Evolutionary conservation across 257 asterid species (phyloP).

Genomic region (Solanum ahanhuiri): DNA sequence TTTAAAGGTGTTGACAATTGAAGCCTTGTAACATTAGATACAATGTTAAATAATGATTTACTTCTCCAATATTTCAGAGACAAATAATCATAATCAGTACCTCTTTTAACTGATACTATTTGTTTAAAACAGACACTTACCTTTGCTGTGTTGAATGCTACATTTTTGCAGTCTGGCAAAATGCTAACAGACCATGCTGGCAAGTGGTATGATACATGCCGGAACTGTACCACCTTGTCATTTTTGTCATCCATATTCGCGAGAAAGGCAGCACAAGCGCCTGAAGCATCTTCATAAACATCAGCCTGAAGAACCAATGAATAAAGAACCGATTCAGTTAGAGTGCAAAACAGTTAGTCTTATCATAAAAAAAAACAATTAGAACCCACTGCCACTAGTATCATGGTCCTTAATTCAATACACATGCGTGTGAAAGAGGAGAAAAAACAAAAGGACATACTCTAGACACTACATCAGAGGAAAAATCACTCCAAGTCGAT

Average conservation of each 20-base stretch:
- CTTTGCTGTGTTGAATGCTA: constrained; percentile 85
- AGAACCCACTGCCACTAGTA: background rate
- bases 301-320: constrained; percentile 46
- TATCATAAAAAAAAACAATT: background rate
- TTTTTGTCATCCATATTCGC: constrained; percentile 69
- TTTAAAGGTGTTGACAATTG: background rate
- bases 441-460: background rate
- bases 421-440: background rate
- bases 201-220: constrained; percentile 47
- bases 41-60: background rate
- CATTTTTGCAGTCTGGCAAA: constrained; percentile 77
- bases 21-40: background rate
- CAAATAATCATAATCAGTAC: background rate
- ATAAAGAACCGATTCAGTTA: constrained; percentile 2
- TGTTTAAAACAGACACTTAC: constrained; percentile 22
- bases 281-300: constrained; percentile 61
- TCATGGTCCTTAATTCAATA: background rate
- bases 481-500: background rate
- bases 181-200: constrained; percentile 98
- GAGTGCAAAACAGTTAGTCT: background rate
- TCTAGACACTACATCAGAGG: background rate
- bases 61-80: background rate
- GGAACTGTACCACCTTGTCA: constrained; percentile 48
- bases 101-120: background rate
- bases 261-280: constrained; percentile 72